Base-by-base conservation (phyloP, 164 flowering plant species). In the Magnolia officinalis region DNA sequence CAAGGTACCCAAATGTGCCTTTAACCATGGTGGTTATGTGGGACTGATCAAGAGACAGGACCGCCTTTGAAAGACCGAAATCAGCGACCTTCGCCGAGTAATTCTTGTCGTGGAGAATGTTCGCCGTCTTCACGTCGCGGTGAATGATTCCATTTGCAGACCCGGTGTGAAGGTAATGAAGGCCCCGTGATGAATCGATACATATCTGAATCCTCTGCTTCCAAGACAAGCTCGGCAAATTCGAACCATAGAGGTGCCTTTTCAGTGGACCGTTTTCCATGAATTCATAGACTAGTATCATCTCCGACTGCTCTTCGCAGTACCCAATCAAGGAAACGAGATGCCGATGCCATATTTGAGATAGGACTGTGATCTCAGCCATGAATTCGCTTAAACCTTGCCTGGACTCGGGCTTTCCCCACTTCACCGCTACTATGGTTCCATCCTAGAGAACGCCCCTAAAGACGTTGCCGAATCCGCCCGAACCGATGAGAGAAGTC, bases 201-300 rank as follows among this genome's bases (percentile, higher is more conserved):
- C 72, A 75, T 29, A 75, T 66, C 70, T 75, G 71, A 5, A 75
- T 64, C 77, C 71, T 65, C 61, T 67, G 71, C 37, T 75, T 67
- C 77, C 77, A 66, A 4, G 82, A 69, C 71, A 80, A 74, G 8
- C 75, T 13, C 19, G 79, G 72, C 59, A 50, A 31, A 5, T 70
- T 24, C 18, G 63, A 26, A 16, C 78, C 78, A 45, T 80, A 80
- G 21, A 76, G 59, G 55, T 80, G 79, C 26, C 68, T 76, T 59
- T 73, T 68, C 26, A 80, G 66, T 18, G 77, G 67, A 23, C 82
- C 82, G 10, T 80, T 70, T 7, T 37, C 72, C 82, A 80, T 80
- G 76, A 50, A 80, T 50, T 80, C 82, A 67, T 80, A 80, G 23
- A 80, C 82, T 8, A 80, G 70, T 2, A 80, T 76, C 82, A 76